Base-by-base conservation (phyloP, 352 stramenopile genomes). In the Pythium biforme region DNA sequence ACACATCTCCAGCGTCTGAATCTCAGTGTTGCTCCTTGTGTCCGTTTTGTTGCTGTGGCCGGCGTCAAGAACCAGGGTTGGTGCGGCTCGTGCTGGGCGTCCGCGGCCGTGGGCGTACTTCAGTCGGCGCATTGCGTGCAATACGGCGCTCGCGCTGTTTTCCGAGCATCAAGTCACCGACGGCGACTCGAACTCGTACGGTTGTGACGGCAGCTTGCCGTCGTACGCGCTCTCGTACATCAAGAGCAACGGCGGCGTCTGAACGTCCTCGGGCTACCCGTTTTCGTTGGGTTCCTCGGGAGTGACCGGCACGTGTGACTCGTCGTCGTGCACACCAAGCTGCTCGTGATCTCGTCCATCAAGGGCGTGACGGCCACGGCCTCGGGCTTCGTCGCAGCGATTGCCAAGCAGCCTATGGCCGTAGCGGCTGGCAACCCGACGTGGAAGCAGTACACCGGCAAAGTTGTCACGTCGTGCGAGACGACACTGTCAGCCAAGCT, bases 401-500 rank as follows among this genome's bases (percentile, higher is more conserved):
- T 99, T 39, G 80, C 78, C 26, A 76, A 90, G 48, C 92, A 92
- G 64, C 97, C 97, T 1, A 93, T 99, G 14, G 90, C 86, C 7
- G 87, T 99, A 40, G 89, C 98, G 27, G 96, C 96, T 0, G 89
- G 96, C 64, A 95, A 98, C 72, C 82, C 82, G 43, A 86, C 84
- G n/a, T 99, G 98, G 81, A 97, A 99, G 83, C 97, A 99, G 66
- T 99, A 99, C 94, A 94, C 81, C 43, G 62, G 77, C 34, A 97
- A 97, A 5, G 39, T 59, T 15, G 70, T 98, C 55, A 75, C 72
- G 25, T 72, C 60, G 12, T 90, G 77, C 59, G 82, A 74, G 46
- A 43, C 37, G 37, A 43, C 17, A 14, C 37, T 8, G 14, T n/a
- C 11, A 14, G 94, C 88, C 97, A 99, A 70, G 98, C 97, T n/a